Percentiles rank a stretch among this genome's conserved stretches.
These are phyloP conservation scores for Akanthomyces uredinophilus DNA, from an alignment of 2,329 filamentous ascomycete species.

Conservation along the genomic window DNA sequence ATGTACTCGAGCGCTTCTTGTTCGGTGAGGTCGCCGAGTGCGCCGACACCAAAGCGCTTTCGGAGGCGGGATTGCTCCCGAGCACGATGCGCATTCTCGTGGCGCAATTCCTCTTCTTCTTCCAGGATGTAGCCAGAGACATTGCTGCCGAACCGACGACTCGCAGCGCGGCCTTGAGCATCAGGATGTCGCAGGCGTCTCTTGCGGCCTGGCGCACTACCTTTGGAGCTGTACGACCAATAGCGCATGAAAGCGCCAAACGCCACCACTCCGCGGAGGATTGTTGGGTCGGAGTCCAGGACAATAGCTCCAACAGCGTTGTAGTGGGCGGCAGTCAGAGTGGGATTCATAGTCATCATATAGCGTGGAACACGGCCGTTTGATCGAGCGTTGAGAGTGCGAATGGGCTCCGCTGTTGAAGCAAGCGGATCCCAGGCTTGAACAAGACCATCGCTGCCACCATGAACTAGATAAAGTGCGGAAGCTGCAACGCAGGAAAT, in stretches of 20 bases:
- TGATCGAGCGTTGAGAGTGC: conserved; percentile 81
- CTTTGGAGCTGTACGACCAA: conserved; percentile 87
- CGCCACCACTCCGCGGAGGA: conserved; percentile 79
- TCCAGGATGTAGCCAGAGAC: conserved; percentile 78
- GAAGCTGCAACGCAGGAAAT: conserved; percentile 79
- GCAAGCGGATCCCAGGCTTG: conserved; percentile 96
- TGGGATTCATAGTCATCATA: conserved; percentile 46
- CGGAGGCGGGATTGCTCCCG: conserved; percentile 67
- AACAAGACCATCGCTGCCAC: conserved; percentile 89
- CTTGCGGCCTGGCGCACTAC: conserved; percentile 70
- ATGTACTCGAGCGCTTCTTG: conserved; percentile 62
- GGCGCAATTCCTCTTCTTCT: conserved; percentile 75
- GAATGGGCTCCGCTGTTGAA: conserved; percentile 70
- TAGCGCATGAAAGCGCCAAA: conserved; percentile 84
- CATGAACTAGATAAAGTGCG: conserved; percentile 83
- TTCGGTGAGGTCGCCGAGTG: conserved; percentile 58
- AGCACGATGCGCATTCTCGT: conserved; percentile 61
- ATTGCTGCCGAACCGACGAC: conserved; percentile 57
- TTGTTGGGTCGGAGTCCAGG: conserved; percentile 81
- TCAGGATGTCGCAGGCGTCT: conserved; percentile 69
- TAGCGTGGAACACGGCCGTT: conserved; percentile 77
- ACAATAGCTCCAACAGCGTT: conserved; percentile 78
- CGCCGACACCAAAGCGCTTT: conserved; percentile 76
- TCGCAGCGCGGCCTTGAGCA: conserved; percentile 44
- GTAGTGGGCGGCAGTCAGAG: conserved; percentile 66